Percentiles rank a stretch among this genome's conserved stretches.
phyloP scores from a whole-genome alignment of 768 basidiomycete genomes.

The Boletus reticuloceps region DNA sequence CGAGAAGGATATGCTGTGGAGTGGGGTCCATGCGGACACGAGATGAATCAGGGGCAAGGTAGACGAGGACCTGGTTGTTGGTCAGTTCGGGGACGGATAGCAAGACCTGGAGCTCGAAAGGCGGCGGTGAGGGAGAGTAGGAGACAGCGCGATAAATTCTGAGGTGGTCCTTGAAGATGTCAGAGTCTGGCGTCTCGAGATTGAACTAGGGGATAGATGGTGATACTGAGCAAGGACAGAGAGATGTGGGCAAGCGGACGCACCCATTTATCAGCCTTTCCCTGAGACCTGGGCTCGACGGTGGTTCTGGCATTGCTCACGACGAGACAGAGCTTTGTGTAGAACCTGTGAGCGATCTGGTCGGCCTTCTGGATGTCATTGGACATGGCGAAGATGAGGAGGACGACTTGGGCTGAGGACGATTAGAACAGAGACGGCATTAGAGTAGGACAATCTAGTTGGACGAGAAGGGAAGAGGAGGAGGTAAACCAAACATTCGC shows the following conservation, averaged over 20 bases:
- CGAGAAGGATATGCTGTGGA: conserved; percentile 67
- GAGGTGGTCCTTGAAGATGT: conserved; percentile 61
- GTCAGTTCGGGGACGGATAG: conserved; percentile 66
- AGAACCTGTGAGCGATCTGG: conserved; percentile 83
- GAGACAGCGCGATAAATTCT: conserved; percentile 56
- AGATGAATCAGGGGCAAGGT: conserved; percentile 54
- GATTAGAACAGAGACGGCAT: conserved; percentile 30
- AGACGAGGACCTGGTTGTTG: conserved; percentile 71
- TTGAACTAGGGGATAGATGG: conserved; percentile 61
- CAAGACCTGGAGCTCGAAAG: conserved; percentile 68
- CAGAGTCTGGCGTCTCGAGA: conserved; percentile 73
- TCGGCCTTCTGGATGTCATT: conserved; percentile 68
- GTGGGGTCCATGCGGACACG: conserved; percentile 67
- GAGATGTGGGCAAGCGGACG: conserved; percentile 23
- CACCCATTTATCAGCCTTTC: conserved; percentile 82
- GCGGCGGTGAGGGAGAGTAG: conserved; percentile 33
- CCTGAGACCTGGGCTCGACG: conserved; percentile 37
- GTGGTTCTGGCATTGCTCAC: conserved; percentile 74
- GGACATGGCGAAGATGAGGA: conserved; percentile 40
- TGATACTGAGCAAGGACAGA: not conserved
- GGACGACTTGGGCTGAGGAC: not conserved
- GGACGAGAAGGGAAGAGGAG: conserved; percentile 10
- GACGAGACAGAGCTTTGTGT: conserved; percentile 77
- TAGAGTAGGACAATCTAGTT: conserved; percentile 28
- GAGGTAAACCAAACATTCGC: conserved; percentile 22